Percentiles rank a stretch among this genome's conserved stretches.
These are phyloP conservation scores for Pythium grandisporangium DNA, from an alignment of 352 stramenopile genomes.

Conservation along the genomic window DNA sequence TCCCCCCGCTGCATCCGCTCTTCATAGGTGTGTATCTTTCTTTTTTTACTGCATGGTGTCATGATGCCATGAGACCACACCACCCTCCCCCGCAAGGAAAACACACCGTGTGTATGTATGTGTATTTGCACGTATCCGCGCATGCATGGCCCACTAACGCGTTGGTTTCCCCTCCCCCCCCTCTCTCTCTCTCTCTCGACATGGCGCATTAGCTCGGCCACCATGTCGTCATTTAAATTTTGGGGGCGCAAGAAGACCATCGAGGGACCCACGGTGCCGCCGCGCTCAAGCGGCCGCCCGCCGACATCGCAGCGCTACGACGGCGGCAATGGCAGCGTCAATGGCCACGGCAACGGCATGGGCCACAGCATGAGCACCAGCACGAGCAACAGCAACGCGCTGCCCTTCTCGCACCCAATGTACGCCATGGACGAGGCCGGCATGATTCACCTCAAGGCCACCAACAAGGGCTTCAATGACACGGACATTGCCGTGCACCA, in stretches of 20 bases:
- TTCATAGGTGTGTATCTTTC: no score
- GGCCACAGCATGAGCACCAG: conserved; percentile 3
- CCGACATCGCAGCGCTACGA: conserved; percentile 17
- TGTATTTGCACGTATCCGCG: no score
- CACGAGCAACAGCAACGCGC: conserved; percentile 4
- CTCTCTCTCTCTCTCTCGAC: no score
- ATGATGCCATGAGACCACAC: no score
- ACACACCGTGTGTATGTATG: no score
- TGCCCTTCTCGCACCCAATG: conserved; percentile 69
- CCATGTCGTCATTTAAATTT: no score
- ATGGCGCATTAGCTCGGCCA: no score
- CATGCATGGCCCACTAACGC: no score
- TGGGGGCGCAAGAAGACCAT: conserved; percentile 71
- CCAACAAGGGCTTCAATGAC: conserved; percentile 71
- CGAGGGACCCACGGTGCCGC: conserved; percentile 21
- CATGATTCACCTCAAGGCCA: conserved; percentile 82
- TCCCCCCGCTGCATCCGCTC: no score
- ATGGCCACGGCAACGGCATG: conserved; percentile 3
- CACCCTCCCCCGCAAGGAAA: no score
- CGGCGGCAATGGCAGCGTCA: conserved; percentile 12
- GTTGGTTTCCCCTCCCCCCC: no score
- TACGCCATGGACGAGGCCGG: conserved; percentile 80
- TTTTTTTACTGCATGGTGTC: no score
- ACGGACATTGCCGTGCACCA: conserved; percentile 82
- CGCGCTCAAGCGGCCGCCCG: conserved; percentile 43